phyloP scores from a whole-genome alignment of 495 filamentous ascomycete genomes.

The Xylaria scruposa region DNA sequence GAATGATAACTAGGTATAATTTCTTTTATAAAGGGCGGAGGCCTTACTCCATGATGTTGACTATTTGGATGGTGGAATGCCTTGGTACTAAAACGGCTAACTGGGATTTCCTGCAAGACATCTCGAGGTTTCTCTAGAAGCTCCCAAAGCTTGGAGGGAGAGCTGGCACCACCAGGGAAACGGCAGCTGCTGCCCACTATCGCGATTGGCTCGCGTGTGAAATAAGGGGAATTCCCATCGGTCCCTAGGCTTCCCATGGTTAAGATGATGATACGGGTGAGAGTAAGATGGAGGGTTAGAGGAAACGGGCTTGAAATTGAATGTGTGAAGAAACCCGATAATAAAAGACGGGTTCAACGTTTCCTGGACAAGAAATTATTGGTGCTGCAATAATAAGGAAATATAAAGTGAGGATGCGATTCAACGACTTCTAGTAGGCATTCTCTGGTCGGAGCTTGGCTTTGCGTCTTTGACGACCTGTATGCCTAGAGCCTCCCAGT shows the following conservation, averaged over 20 bases:
- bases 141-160: constrained; percentile 51
- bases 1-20: background rate
- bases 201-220: constrained; percentile 42
- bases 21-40: background rate
- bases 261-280: background rate
- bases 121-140: constrained; percentile 15
- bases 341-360: background rate
- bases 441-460: background rate
- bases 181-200: constrained; percentile 56
- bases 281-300: background rate
- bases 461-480: background rate
- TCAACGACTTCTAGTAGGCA: background rate
- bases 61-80: constrained; percentile 62
- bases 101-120: constrained; percentile 46
- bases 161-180: constrained; percentile 54
- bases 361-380: background rate
- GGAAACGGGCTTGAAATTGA: background rate
- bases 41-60: constrained; percentile 25
- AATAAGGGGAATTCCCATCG: background rate
- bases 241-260: constrained; percentile 1
- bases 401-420: background rate
- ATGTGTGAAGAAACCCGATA: background rate
- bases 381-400: background rate
- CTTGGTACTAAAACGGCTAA: constrained; percentile 63
- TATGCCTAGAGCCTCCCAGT: background rate